Evolutionary conservation across 2,329 filamentous ascomycete species (phyloP).

Genomic region (Chalara sp.): DNA sequence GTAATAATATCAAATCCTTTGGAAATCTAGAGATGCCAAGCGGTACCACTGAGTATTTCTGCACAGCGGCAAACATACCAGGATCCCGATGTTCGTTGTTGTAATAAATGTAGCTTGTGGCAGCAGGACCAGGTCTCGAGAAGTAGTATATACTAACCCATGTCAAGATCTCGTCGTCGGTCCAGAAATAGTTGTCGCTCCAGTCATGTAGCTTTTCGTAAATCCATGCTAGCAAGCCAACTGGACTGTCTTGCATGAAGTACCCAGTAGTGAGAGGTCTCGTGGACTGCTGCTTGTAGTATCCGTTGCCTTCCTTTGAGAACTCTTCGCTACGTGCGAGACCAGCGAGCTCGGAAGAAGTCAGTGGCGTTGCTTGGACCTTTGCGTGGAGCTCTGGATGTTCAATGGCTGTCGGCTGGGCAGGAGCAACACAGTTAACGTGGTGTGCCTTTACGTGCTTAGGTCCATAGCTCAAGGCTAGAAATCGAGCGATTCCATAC

Average conservation of each 20-base stretch:
- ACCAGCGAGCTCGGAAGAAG: conserved; percentile 2
- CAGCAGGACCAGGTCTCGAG: conserved; percentile 60
- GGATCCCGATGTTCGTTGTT: conserved; percentile 43
- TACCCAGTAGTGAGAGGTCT: conserved; percentile 70
- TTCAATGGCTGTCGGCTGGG: conserved; percentile 1
- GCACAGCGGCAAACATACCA: conserved; percentile 16
- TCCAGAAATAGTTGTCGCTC: conserved; percentile 68
- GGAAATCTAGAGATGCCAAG: conserved; percentile 50
- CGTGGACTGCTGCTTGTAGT: conserved; percentile 54
- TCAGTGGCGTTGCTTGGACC: conserved; percentile 1
- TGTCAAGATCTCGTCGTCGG: conserved; percentile 67
- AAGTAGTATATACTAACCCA: conserved; percentile 73
- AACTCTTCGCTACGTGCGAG: neutral
- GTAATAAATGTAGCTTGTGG: conserved; percentile 66
- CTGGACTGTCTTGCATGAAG: conserved; percentile 60
- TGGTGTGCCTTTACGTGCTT: conserved; percentile 46
- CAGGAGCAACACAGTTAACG: conserved; percentile 13
- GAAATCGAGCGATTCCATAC: conserved; percentile 53
- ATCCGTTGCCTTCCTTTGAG: conserved; percentile 32
- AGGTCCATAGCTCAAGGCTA: conserved; percentile 32
- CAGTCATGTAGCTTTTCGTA: conserved; percentile 76
- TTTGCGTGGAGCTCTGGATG: conserved; percentile 3
- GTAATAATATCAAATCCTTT: conserved; percentile 47
- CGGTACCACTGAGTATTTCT: conserved; percentile 22
- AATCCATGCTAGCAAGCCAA: conserved; percentile 69